A percentile compares a stretch with the other conserved stretches of the same genome.
These are phyloP conservation scores for Erythrobasidium yunnanense DNA, from an alignment of 768 basidiomycete genomes.

Conservation along the genomic window DNA sequence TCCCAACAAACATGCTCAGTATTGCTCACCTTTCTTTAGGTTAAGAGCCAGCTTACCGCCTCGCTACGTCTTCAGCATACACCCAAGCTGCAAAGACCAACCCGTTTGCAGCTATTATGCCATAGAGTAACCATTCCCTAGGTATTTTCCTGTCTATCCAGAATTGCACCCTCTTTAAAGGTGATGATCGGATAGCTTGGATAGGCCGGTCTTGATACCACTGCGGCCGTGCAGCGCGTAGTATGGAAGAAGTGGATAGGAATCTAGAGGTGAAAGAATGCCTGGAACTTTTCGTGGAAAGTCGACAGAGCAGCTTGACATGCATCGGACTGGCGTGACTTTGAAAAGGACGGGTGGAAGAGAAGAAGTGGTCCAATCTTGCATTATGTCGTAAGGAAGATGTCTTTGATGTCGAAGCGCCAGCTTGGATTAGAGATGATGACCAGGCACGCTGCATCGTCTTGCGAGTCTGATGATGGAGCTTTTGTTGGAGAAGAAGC, in stretches of 20 bases:
- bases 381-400: too few species aligned
- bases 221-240: constrained; percentile 3
- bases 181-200: neutral
- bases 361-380: too few species aligned
- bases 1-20: too few species aligned
- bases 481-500: too few species aligned
- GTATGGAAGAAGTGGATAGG: neutral
- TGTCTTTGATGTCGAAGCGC: too few species aligned
- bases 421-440: too few species aligned
- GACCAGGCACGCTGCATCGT: too few species aligned
- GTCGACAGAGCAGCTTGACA: too few species aligned
- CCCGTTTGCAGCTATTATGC: constrained; percentile 13
- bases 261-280: neutral
- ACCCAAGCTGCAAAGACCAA: constrained; percentile 8
- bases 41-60: neutral
- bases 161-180: neutral
- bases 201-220: constrained; percentile 10
- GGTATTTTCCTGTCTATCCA: constrained; percentile 10
- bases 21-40: neutral
- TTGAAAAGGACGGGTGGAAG: too few species aligned
- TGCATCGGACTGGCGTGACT: too few species aligned
- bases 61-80: neutral
- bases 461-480: too few species aligned
- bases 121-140: constrained; percentile 23
- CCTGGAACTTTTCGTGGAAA: too few species aligned